These are phyloP conservation scores for Coniochaeta hoffmannii DNA, from an alignment of 2,329 filamentous ascomycete species.

Conservation along the genomic window DNA sequence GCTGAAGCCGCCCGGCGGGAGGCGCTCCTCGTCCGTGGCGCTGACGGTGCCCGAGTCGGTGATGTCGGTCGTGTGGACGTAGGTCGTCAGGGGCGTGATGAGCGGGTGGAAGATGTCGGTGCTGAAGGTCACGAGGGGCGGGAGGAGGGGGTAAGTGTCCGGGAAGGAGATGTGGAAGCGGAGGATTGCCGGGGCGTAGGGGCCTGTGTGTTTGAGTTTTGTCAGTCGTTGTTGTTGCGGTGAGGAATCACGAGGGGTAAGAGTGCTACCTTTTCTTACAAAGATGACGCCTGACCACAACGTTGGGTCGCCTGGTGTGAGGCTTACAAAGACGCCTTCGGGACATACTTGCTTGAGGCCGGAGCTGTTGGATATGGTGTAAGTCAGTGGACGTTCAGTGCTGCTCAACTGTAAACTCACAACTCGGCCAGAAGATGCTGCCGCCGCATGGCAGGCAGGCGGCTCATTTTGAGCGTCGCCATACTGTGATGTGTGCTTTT, in stretches of 20 bases:
- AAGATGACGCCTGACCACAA: slow-evolving; percentile 91
- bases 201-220: no score
- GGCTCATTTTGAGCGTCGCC: slow-evolving; percentile 35
- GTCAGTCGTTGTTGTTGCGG: not conserved
- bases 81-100: slow-evolving; percentile 86
- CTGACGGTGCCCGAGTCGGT: slow-evolving; percentile 64
- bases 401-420: slow-evolving; percentile 41
- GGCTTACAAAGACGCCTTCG: slow-evolving; percentile 77
- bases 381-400: not conserved
- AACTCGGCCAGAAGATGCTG: slow-evolving; percentile 79
- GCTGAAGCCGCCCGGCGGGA: slow-evolving; percentile 86
- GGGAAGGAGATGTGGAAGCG: slow-evolving; percentile 89
- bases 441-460: slow-evolving; percentile 52
- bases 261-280: slow-evolving; percentile 72
- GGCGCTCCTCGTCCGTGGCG: slow-evolving; percentile 71
- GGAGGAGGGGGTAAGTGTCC: slow-evolving; percentile 66
- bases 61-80: slow-evolving; percentile 79
- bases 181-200: slow-evolving; percentile 79
- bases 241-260: not conserved
- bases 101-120: slow-evolving; percentile 95
- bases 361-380: slow-evolving; percentile 43
- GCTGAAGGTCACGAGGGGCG: slow-evolving; percentile 79
- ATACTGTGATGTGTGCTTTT: slow-evolving; percentile 23
- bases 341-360: slow-evolving; percentile 77
- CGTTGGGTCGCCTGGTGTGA: slow-evolving; percentile 72